These are phyloP conservation scores for Penicillium diatomitis DNA, from an alignment of 495 filamentous ascomycete species.

Conservation along the genomic window DNA sequence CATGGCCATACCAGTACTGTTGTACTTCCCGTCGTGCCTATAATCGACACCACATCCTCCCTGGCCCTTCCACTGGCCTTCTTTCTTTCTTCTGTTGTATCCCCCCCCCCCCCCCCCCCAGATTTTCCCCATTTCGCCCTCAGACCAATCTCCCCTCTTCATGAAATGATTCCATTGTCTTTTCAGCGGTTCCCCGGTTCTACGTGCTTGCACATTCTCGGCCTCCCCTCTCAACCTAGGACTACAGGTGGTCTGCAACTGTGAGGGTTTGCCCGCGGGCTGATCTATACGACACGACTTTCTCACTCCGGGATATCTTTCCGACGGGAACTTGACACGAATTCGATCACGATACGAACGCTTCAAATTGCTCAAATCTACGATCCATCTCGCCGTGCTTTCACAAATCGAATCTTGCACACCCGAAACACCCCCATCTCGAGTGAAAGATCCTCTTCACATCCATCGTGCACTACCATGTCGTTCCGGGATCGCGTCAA, in stretches of 20 bases:
- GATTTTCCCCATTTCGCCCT: neutral
- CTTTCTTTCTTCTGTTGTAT: neutral
- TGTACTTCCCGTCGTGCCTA: too few species aligned
- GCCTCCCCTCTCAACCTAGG: conserved; percentile 29
- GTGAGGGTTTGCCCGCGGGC: conserved; percentile 10
- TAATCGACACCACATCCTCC: neutral
- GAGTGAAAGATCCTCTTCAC: neutral
- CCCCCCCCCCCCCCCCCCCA: neutral
- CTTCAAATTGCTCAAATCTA: too few species aligned
- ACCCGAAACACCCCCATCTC: too few species aligned
- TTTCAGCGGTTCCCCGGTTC: conserved; percentile 1
- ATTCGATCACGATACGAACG: too few species aligned
- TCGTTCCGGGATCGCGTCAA: conserved; percentile 38
- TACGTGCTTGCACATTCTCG: conserved; percentile 32
- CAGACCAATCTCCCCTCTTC: neutral
- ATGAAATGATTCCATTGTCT: conserved; percentile 14
- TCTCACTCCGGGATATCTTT: too few species aligned
- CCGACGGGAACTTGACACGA: too few species aligned
- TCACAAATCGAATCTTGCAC: too few species aligned
- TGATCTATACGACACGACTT: too few species aligned
- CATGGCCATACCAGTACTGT: too few species aligned
- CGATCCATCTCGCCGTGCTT: too few species aligned
- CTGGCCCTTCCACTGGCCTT: neutral
- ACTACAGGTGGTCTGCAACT: conserved; percentile 20
- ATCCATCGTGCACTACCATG: conserved; percentile 19